Evolutionary conservation across 306 rosid species (phyloP), one percentile per base, ranked within the genome.

Genomic region (Canavalia gladiata): DNA sequence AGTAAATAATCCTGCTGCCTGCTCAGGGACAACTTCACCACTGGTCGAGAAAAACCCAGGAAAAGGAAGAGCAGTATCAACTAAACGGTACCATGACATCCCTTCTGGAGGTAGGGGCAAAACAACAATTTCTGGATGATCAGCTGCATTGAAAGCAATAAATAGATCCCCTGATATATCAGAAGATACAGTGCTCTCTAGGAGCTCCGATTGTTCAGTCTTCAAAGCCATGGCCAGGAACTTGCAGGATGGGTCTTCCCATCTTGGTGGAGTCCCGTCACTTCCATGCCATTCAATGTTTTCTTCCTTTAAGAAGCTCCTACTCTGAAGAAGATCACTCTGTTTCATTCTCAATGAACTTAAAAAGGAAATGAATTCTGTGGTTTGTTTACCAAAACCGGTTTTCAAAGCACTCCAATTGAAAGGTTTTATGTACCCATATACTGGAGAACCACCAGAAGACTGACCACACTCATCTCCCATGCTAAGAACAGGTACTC

Each of bases 381-480:
- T 81, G 49, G 78, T 87, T 85, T 95, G 98, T 79, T 74, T 86
- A 60, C 92, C 90, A 72, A 93, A 93, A 64, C 91, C 91, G 51
- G 99, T 81, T 73, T 75, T 65, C 58, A 89, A 75, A 42, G 91
- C 73, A 60, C 79, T 85, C 99, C 99, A 93, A 54, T 91, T 88
- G 25, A 91, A 88, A 35, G 92, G 77, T 34, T 87, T 88, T 72
- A 88, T 85, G 68, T 74, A 89, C 1, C 74, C 83, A 37, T 80
- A 81, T 69, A 90, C 89, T 60, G 77, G 82, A 33, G 93, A 93
- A 72, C 94, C 98, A 33, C 92, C 92, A 64, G 87, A 74, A 66
- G 95, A 90, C 60, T 86, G 93, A 72, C 97, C 99, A 55, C 96
- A 93, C 81, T 93, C 99, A 42, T 95, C 99, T 81, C 99, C 97